These are phyloP conservation scores for Pseudonectria foliicola DNA, from an alignment of 2,329 filamentous ascomycete species.

Conservation along the genomic window DNA sequence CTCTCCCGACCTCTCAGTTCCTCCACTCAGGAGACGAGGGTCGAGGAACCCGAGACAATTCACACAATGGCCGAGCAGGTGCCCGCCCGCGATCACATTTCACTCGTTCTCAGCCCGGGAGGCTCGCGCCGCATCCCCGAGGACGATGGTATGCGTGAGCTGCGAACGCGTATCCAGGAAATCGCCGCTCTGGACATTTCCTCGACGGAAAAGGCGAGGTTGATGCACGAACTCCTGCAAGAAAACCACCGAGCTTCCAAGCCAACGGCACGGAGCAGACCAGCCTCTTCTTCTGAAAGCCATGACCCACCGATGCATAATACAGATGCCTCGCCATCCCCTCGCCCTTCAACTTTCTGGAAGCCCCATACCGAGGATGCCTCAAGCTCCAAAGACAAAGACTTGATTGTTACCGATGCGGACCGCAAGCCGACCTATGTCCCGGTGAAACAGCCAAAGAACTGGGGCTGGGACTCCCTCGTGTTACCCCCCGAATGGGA, in stretches of 20 bases:
- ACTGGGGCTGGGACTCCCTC: conserved; percentile 38
- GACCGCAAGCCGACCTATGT: conserved; percentile 64
- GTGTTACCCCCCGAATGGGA: conserved; percentile 12
- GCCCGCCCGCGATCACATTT: conserved; percentile 26
- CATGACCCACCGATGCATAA: conserved; percentile 17
- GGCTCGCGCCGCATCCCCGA: conserved; percentile 49
- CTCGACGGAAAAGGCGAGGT: conserved; percentile 58
- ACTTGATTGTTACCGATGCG: conserved; percentile 47
- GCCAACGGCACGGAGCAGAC: conserved; percentile 9
- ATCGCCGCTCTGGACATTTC: conserved; percentile 57
- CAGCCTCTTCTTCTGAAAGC: conserved; percentile 6
- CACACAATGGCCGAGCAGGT: conserved; percentile 15
- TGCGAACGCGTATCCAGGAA: conserved; percentile 60
- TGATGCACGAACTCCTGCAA: conserved; percentile 64
- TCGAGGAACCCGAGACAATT: conserved; percentile 21
- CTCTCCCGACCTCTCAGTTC: conserved; percentile 25
- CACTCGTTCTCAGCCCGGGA: conserved; percentile 23
- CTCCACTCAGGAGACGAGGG: conserved; percentile 28
- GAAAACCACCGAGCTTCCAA: conserved; percentile 53
- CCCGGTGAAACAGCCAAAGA: conserved; percentile 40
- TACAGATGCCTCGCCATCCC: conserved; percentile 34
- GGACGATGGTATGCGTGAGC: conserved; percentile 67
- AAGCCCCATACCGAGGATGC: conserved; percentile 39
- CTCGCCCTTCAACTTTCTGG: conserved; percentile 53
- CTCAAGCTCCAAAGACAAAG: conserved; percentile 30